These are phyloP conservation scores for Aspergillus luchuensis DNA, from an alignment of 2,329 filamentous ascomycete genomes.

Conservation along the genomic window DNA sequence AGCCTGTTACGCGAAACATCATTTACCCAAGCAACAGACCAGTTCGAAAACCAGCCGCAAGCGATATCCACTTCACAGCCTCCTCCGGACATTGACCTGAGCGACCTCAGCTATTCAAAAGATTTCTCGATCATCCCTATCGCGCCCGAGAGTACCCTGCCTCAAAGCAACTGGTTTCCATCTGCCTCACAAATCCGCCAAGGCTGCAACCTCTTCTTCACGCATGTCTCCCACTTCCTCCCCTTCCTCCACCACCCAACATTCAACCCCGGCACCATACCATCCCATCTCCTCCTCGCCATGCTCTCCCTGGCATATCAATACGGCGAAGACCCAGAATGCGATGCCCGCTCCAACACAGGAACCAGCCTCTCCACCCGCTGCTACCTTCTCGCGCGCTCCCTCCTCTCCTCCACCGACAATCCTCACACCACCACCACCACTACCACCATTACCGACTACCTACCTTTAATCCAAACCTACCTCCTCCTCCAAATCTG, in stretches of 20 bases:
- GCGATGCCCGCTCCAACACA: conserved; percentile 26
- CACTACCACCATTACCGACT: conserved; percentile 20
- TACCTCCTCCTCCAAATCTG: conserved; percentile 46
- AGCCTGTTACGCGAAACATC: conserved; percentile 20
- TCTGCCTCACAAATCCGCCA: conserved; percentile 33
- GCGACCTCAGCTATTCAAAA: not conserved
- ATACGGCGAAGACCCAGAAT: conserved; percentile 42
- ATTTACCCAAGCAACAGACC: conserved; percentile 14
- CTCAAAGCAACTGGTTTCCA: conserved; percentile 34
- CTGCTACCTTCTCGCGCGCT: conserved; percentile 38
- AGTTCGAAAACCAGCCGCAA: conserved; percentile 6
- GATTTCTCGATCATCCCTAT: conserved; percentile 6
- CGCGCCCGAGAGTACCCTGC: not conserved
- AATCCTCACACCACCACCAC: conserved; percentile 9
- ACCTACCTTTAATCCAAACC: conserved; percentile 39
- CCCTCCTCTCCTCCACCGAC: conserved; percentile 27
- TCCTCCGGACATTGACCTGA: conserved; percentile 1
- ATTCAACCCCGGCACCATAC: conserved; percentile 31
- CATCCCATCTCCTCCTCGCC: conserved; percentile 35
- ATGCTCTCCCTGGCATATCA: conserved; percentile 46
- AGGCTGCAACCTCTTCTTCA: conserved; percentile 42
- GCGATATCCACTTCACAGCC: not conserved
- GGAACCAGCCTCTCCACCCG: conserved; percentile 33
- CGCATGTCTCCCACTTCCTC: conserved; percentile 40
- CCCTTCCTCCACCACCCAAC: conserved; percentile 44